A percentile compares a stretch with the other conserved stretches of the same genome.
Evolutionary conservation across 208 protist genomes (phyloP).

Genomic region (Trypanosoma conorhini): DNA sequence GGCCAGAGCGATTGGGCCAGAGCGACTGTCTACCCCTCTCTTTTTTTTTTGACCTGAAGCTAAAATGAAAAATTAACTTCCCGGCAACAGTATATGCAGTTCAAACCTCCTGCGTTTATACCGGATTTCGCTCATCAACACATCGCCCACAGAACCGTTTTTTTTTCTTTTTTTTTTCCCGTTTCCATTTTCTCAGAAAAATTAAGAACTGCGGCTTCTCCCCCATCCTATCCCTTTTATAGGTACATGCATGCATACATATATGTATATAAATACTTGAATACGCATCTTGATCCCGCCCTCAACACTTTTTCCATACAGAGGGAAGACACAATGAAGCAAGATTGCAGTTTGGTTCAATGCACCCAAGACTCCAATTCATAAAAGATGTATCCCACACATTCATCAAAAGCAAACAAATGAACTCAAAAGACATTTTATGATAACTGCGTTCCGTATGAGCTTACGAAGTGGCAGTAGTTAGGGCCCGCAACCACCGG

Average conservation of each 20-base stretch:
- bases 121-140: too few species aligned
- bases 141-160: background rate
- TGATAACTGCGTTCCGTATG: background rate
- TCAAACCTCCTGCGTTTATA: too few species aligned
- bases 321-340: background rate
- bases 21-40: too few species aligned
- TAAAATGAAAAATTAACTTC: background rate
- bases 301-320: background rate
- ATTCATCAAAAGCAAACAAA: conserved; percentile 10
- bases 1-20: too few species aligned
- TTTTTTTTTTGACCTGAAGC: too few species aligned
- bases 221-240: background rate
- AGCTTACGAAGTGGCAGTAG: background rate
- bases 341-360: background rate
- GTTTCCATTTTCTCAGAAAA: conserved; percentile 11
- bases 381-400: background rate
- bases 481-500: background rate
- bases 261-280: conserved; percentile 22
- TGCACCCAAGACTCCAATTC: background rate
- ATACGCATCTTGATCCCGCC: background rate
- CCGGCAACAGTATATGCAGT: too few species aligned
- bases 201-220: conserved; percentile 10
- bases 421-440: background rate
- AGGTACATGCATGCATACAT: conserved; percentile 9
- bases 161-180: conserved; percentile 15